Base-by-base conservation (phyloP, 352 stramenopile species). In the Bremia lactucae region DNA sequence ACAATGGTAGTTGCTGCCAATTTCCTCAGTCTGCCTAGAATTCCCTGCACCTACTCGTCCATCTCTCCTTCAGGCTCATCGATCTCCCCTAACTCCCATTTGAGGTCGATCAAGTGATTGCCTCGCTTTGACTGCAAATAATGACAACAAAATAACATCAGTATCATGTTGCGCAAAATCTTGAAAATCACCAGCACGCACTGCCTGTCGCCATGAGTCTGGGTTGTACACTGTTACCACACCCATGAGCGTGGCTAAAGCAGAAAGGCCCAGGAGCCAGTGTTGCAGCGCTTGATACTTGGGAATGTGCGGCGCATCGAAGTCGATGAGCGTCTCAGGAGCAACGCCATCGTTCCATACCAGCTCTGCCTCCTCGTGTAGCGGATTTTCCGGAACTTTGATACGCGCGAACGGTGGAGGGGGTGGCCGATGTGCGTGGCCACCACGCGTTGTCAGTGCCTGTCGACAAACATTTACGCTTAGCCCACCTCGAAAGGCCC, bases 271-370 rank as follows among this genome's bases (percentile, higher is more conserved):
- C 26, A 59, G 36, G 24, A 79, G 55, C 42, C 83, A 65, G 53
- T 87, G 71, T 46, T 71, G 68, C 23, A 90, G 56, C 23, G 80
- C 80, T 20, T 65, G 62, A 49, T 72, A 83, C 57, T 83, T 88
- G 42, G 77, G 69, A 31, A 93, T 73, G 59, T 93, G 80, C 49
- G 80, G 73, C 43, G 80, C 77, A 48, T 93, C 80, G 36, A 93
- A 93, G 65, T 93, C 80, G 52, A 93, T 84, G 26, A 93, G 59
- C 58, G 79, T 88, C 69, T 93, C 77, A 23, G 80, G 80, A 13
- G 77, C 70, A 14, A 93, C 80, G 42, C 76, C 74, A 51, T 93
- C 80, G 56, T 87, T 88, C 80, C 80, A 93, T 41, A 93, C 80
- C 20, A 93, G 65, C 53, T 93, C 80, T 14, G 70, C 52, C 28